Base-by-base conservation (phyloP, 192 early-diverging fungal species). In the Umbelopsis sp. region DNA sequence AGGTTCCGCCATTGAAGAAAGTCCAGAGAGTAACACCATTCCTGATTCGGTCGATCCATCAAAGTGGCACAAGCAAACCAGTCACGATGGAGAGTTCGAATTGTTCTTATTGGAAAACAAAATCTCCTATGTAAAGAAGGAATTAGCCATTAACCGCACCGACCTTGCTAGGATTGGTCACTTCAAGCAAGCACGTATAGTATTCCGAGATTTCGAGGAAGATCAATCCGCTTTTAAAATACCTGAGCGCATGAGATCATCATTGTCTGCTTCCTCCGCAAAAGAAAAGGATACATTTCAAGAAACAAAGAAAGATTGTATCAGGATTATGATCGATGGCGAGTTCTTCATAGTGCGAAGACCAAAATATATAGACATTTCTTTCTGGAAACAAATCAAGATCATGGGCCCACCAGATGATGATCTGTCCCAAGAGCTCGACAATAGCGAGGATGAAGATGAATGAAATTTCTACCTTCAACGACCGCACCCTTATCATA, bases 141-240 rank as follows among this genome's bases (percentile, higher is more conserved):
- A 70, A 11, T 35, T 70, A 11, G 69, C 69, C 53, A 33, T 70
- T 21, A n/a, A 70, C 23, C 69, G 69, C 11, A 70, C 48, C 18
- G n/a, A 70, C 20, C 53, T 70, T 33, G 69, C 69, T 4, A 50
- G 69, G 33, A 55, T 70, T 18, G 69, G 69, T 2, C 69, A 70
- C 23, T 70, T 70, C 52, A 37, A 46, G 11, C 55, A 61, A 35
- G 55, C 55, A n/a, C 27, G 27, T n/a, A 61, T 61, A 11, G 55
- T 61, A 27, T 61, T 61, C 16, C 55, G 30, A 61, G 33, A 35
- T 33, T 35, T 33, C 27, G 20, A 21, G 7, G 52, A 53, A 23
- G 33, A 22, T 10, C 48, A 53, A 4, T 8, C 21, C 22, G 2
- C 37, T 10, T 49, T 49, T 22, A 33, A 15, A n/a, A 35, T 53